phyloP scores from a whole-genome alignment of 2,329 filamentous ascomycete species.

The Blastomyces emzantsi region DNA sequence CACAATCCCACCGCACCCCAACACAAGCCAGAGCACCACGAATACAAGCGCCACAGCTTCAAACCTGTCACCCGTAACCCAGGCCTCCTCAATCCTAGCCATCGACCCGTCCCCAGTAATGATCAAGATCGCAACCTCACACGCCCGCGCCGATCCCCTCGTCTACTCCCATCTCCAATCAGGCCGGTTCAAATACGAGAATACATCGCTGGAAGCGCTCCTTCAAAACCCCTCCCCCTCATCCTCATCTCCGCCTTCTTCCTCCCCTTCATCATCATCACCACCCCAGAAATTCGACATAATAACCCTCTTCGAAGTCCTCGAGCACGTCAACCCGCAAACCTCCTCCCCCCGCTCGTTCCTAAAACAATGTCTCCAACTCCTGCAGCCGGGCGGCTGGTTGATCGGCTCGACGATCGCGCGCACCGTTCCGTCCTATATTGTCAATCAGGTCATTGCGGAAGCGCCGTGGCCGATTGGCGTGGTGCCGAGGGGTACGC shows the following conservation, averaged over 20 bases:
- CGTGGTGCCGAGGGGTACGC: conserved; percentile 85
- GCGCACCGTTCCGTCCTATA: conserved; percentile 76
- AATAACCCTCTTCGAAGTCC: conserved; percentile 81
- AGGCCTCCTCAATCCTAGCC: conserved; percentile 36
- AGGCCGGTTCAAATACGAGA: conserved; percentile 57
- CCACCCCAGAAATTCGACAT: conserved; percentile 54
- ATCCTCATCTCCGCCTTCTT: neutral
- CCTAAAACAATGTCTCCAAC: conserved; percentile 45
- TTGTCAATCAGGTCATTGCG: conserved; percentile 85
- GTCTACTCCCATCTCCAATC: conserved; percentile 47
- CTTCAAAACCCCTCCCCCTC: conserved; percentile 9
- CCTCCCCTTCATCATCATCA: neutral
- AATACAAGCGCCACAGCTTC: conserved; percentile 9
- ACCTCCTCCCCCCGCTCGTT: conserved; percentile 63
- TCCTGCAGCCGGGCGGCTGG: conserved; percentile 88
- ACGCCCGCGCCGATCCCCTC: conserved; percentile 64
- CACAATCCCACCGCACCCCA: conserved; percentile 25
- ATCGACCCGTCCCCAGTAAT: conserved; percentile 38
- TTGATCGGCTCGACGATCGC: conserved; percentile 87
- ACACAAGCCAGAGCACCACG: neutral
- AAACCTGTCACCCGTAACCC: conserved; percentile 25
- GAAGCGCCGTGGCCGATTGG: conserved; percentile 62
- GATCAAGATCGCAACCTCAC: conserved; percentile 58
- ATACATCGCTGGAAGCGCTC: conserved; percentile 63
- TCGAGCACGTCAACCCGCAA: conserved; percentile 72